Percentiles rank a stretch among this genome's conserved stretches.
Conservation (phyloP, 2,329 filamentous ascomycete species). For the Hirsutella thompsonii region DNA sequence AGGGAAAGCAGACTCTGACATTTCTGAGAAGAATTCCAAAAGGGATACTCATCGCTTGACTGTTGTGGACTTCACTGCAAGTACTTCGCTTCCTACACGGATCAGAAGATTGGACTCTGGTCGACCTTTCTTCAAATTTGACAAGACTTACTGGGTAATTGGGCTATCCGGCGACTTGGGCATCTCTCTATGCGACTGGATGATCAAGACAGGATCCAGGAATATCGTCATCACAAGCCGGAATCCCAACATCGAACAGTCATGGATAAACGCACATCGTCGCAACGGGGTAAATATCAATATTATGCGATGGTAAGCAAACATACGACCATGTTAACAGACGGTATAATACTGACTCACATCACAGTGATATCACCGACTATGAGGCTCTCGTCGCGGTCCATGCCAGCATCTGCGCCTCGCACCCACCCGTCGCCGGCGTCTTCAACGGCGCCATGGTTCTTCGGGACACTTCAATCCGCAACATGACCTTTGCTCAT, state of each 20-base stretch:
- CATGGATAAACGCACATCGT: conserved; percentile 4
- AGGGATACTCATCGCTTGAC: too few species aligned
- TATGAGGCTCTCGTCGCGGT: conserved; percentile 2
- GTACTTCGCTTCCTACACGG: not conserved
- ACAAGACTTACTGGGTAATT: conserved; percentile 19
- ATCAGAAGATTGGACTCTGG: not conserved
- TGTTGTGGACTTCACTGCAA: too few species aligned
- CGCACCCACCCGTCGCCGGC: conserved; percentile 21
- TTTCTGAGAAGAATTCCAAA: not conserved
- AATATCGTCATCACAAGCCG: conserved; percentile 23
- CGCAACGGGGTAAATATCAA: not conserved
- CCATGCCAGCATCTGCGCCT: conserved; percentile 9
- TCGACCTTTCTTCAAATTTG: conserved; percentile 5
- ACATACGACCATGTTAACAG: too few species aligned
- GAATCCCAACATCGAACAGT: conserved; percentile 15
- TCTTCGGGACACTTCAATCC: conserved; percentile 14
- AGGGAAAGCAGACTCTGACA: not conserved
- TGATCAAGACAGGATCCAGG: conserved; percentile 20
- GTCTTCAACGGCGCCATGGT: conserved; percentile 25
- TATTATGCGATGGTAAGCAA: not conserved
- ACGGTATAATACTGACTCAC: not conserved
- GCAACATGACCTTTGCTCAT: conserved; percentile 8
- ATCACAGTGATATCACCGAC: conserved; percentile 9
- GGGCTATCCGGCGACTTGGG: conserved; percentile 20
- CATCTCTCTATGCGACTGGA: conserved; percentile 21